These are phyloP conservation scores for Tuber aestivum DNA, from an alignment of 495 filamentous ascomycete species.

Conservation along the genomic window DNA sequence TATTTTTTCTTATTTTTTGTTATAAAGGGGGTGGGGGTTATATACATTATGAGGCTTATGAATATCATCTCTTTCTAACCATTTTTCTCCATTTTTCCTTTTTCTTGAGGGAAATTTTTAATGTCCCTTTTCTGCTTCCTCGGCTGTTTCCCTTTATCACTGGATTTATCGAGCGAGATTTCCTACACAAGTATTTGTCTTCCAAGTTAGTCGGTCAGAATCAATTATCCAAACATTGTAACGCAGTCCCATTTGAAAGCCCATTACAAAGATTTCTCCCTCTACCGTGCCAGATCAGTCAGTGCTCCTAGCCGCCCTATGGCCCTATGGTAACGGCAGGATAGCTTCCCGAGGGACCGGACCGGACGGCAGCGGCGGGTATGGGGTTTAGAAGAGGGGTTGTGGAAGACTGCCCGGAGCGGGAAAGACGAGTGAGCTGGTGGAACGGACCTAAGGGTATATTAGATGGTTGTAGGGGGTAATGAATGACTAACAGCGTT, in stretches of 20 bases:
- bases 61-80: not conserved
- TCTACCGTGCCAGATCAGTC: not conserved
- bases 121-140: not conserved
- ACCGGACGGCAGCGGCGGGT: too few species aligned
- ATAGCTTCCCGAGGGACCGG: too few species aligned
- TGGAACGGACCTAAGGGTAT: too few species aligned
- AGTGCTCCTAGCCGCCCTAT: not conserved
- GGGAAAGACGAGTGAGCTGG: too few species aligned
- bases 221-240: not conserved
- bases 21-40: not conserved
- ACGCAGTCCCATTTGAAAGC: not conserved
- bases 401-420: too few species aligned
- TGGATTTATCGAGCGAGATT: not conserved
- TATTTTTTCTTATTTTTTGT: not conserved
- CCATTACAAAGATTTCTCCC: not conserved
- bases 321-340: too few species aligned
- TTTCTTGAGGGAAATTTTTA: too few species aligned
- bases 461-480: too few species aligned
- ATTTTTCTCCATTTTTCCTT: not conserved
- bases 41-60: not conserved
- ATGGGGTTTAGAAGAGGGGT: not conserved
- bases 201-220: not conserved
- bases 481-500: too few species aligned
- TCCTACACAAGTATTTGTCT: not conserved
- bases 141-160: not conserved